Evolutionary conservation across 371 early-diverging fungal species (phyloP).

Genomic region (Sporodiniella umbellata): DNA sequence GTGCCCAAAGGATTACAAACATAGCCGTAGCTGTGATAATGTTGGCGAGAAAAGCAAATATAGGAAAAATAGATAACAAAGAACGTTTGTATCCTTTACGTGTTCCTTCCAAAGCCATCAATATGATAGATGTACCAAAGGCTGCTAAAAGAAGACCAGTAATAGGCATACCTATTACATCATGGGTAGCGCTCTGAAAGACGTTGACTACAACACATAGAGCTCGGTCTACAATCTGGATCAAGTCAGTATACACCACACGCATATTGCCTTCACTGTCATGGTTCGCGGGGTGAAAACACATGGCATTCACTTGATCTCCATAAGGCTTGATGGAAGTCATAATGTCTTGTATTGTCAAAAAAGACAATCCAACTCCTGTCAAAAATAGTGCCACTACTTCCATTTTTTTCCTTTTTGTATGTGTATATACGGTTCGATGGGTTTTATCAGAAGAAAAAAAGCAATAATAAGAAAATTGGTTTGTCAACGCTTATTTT

Average conservation of each 20-base stretch:
- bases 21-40: slow-evolving; percentile 8
- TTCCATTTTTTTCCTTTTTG: too few relatives aligned
- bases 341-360: not conserved
- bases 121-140: slow-evolving; percentile 10
- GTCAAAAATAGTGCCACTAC: not conserved
- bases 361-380: not conserved
- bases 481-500: too few relatives aligned
- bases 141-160: slow-evolving; percentile 8
- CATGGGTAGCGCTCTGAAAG: slow-evolving; percentile 8
- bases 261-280: slow-evolving; percentile 7
- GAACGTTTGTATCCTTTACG: slow-evolving; percentile 12
- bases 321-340: slow-evolving; percentile 7
- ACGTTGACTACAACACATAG: slow-evolving; percentile 14
- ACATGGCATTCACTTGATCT: slow-evolving; percentile 10
- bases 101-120: slow-evolving; percentile 24
- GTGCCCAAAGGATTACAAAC: slow-evolving; percentile 16
- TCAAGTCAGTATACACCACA: slow-evolving; percentile 11
- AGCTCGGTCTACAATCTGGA: slow-evolving; percentile 5
- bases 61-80: slow-evolving; percentile 6
- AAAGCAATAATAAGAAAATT: too few relatives aligned
- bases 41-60: slow-evolving; percentile 12
- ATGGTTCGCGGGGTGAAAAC: slow-evolving; percentile 10
- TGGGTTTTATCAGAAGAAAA: too few relatives aligned
- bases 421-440: too few relatives aligned
- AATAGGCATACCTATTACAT: slow-evolving; percentile 9